Base-by-base conservation (phyloP, 805 yeast species). In the Candida ascalaphidarum region DNA sequence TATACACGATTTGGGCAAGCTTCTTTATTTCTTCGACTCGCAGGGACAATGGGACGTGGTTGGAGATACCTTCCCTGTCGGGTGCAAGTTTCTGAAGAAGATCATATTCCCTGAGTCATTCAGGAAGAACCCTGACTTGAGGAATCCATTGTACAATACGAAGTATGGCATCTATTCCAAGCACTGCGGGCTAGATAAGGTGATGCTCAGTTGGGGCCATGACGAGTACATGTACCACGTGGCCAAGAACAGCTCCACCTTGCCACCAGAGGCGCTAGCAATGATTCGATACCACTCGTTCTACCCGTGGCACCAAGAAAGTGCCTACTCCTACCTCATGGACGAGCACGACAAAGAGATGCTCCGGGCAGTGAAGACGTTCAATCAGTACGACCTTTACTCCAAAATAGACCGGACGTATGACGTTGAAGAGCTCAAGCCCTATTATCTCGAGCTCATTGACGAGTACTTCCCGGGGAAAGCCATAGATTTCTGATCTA, bases 1-100 rank as follows among this genome's bases (percentile, higher is more conserved):
- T 18, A 74, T 78, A 22, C 86, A 78, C 43, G 86, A 78, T 46
- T 53, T 78, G 34, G 86, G 86, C 1, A 78, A 78, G 42, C 59
- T 78, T 11, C 56, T 78, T 11, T 78, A 78, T 46, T 78, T 77
- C 38, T 78, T 70, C 43, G 84, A 76, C 40, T 77, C 83, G 10
- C 64, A 72, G 40, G 85, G 85, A 6, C 85, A 78, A 47, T 78
- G 85, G 85, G 84, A 78, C 44, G 86, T 78, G 17, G 86, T 78
- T 13, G 86, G 86, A 5, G 86, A 78, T 45, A 78, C 85, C 3
- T 78, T 78, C 42, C 82, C 85, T 0, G 82, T 78, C 15, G 86
- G 86, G 3, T 78, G 86, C 47, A 65, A 65, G 33, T 77, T 65
- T 42, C 74, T 72, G 41, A 67, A 67, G 32, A 66, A 68, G 36